These are phyloP conservation scores for Oenanthe javanica DNA, from an alignment of 140 eudicot species.

Conservation along the genomic window DNA sequence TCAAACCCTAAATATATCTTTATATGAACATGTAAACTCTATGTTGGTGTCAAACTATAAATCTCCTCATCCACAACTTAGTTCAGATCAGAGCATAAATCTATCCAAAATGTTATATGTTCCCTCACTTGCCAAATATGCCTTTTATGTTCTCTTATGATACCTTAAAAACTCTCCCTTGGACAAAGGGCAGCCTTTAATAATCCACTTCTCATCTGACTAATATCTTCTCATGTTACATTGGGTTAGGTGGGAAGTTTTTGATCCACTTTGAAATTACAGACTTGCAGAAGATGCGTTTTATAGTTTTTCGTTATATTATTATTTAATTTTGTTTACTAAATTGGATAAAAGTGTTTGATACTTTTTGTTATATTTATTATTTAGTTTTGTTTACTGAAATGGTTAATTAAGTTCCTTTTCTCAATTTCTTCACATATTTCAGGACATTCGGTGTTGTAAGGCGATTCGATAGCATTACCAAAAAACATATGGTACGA, in stretches of 20 bases:
- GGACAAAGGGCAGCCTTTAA: neutral
- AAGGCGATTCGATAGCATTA: conserved; percentile 46
- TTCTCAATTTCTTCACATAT: conserved; percentile 9
- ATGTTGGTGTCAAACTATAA: neutral
- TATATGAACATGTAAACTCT: neutral
- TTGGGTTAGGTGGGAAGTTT: neutral
- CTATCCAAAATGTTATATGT: neutral
- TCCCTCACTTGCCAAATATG: neutral
- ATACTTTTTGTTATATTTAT: neutral
- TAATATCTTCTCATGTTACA: neutral
- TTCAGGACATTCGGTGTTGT: conserved; percentile 69
- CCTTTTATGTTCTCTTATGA: neutral
- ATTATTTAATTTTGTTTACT: neutral
- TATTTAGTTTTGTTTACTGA: neutral
- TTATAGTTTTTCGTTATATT: neutral
- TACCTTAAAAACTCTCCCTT: neutral
- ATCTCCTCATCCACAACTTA: neutral
- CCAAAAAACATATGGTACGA: conserved; percentile 75
- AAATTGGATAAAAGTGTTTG: neutral
- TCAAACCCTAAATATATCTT: neutral
- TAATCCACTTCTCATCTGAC: neutral
- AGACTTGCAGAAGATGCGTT: neutral
- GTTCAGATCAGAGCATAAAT: neutral
- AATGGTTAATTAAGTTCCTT: neutral
- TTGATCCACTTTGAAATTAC: neutral